phyloP scores from a whole-genome alignment of 2,329 filamentous ascomycete species.

The Aspergillus quadricinctus region DNA sequence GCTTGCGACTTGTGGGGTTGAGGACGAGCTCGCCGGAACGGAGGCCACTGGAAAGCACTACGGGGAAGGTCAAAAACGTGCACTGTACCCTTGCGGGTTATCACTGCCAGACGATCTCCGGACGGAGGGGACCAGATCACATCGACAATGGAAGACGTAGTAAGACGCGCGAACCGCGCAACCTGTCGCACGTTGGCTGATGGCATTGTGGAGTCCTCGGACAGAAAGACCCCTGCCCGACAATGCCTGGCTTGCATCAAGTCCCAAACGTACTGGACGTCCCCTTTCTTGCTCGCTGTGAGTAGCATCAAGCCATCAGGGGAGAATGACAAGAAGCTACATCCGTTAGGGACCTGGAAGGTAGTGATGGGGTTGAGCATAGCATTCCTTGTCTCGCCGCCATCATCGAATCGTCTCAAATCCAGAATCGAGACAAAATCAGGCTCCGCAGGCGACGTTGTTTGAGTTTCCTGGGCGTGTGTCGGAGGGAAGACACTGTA shows the following conservation, averaged over 20 bases:
- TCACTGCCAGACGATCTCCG: slow-evolving; percentile 78
- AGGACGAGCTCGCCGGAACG: slow-evolving; percentile 51
- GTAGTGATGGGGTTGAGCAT: slow-evolving; percentile 38
- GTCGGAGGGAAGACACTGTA: slow-evolving; percentile 43
- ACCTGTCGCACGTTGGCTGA: slow-evolving; percentile 66
- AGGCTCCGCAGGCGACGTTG: slow-evolving; percentile 34
- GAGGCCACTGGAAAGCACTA: slow-evolving; percentile 82
- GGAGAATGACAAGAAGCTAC: slow-evolving; percentile 47
- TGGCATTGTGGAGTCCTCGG: slow-evolving; percentile 30
- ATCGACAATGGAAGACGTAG: slow-evolving; percentile 83
- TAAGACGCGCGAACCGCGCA: slow-evolving; percentile 85
- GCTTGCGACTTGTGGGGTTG: slow-evolving; percentile 30
- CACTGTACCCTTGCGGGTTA: slow-evolving; percentile 92
- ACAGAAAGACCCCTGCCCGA: slow-evolving; percentile 34
- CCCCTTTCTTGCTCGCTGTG: slow-evolving; percentile 46
- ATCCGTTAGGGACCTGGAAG: slow-evolving; percentile 46
- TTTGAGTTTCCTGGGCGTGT: slow-evolving; percentile 40
- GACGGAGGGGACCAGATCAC: slow-evolving; percentile 80
- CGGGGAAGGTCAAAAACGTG: slow-evolving; percentile 85
- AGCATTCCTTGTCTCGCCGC: slow-evolving; percentile 30
- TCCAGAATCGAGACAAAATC: slow-evolving; percentile 46
- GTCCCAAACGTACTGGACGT: slow-evolving; percentile 50
- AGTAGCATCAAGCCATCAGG: slow-evolving; percentile 45
- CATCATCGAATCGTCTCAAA: slow-evolving; percentile 40
- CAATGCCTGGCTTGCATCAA: slow-evolving; percentile 45